Evolutionary conservation across 352 stramenopile species (phyloP).

Genomic region (Phytophthora pluvialis): DNA sequence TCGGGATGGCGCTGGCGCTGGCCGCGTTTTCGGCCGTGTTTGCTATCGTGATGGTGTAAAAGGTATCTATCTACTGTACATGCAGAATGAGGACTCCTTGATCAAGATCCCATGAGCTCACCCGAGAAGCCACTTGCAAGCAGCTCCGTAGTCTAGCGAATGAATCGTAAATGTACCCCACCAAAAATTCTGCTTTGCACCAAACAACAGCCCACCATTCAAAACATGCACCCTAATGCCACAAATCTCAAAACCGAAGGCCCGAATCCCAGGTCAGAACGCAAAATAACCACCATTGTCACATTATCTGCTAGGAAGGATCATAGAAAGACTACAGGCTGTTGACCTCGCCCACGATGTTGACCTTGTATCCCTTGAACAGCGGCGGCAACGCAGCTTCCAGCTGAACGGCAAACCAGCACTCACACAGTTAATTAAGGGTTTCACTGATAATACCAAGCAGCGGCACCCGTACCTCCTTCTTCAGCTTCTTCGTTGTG

Average conservation of each 20-base stretch:
- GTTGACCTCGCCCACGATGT: slow-evolving; percentile 86
- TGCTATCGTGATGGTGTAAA: slow-evolving; percentile 26
- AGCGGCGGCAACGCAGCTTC: slow-evolving; percentile 62
- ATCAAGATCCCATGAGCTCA: neutral
- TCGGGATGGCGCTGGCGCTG: slow-evolving; percentile 19
- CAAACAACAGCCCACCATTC: neutral
- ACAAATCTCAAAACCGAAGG: neutral
- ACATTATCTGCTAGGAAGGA: neutral
- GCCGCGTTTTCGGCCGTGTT: slow-evolving; percentile 29
- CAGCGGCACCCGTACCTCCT: slow-evolving; percentile 47
- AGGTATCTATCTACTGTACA: neutral
- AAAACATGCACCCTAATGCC: neutral
- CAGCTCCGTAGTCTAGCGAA: slow-evolving; percentile 24
- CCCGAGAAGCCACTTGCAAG: slow-evolving; percentile 5
- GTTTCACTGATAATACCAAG: neutral
- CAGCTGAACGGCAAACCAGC: slow-evolving; percentile 38
- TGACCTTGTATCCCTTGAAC: slow-evolving; percentile 83
- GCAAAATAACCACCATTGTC: neutral
- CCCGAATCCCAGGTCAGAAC: neutral
- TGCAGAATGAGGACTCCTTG: neutral
- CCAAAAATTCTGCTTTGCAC: slow-evolving; percentile 28
- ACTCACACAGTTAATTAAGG: slow-evolving; percentile 8
- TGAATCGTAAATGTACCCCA: slow-evolving; percentile 23
- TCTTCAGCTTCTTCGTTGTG: slow-evolving; percentile 74
- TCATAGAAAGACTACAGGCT: slow-evolving; percentile 45